phyloP scores from a whole-genome alignment of 345 rosid genomes.

The Pugionium cornutum region DNA sequence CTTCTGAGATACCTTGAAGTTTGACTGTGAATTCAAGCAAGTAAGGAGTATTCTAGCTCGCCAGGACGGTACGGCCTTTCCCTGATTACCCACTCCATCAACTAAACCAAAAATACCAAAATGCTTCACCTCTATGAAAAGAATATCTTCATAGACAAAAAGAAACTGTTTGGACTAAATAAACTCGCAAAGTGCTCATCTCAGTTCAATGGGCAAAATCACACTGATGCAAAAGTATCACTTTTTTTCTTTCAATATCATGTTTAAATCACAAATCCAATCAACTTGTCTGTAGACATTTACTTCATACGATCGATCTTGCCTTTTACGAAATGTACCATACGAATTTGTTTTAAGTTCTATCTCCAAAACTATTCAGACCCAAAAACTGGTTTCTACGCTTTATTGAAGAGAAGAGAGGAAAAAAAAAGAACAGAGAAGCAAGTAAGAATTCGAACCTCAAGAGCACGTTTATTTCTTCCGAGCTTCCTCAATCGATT shows the following conservation, averaged over 20 bases:
- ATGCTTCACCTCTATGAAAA: slow-evolving; percentile 7
- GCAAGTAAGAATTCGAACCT: slow-evolving; percentile 28
- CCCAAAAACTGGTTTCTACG: not conserved
- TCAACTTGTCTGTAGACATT: not conserved
- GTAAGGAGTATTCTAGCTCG: slow-evolving; percentile 90
- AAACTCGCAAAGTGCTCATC: not conserved
- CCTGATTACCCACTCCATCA: slow-evolving; percentile 94
- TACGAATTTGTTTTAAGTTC: not conserved
- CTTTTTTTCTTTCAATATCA: not conserved
- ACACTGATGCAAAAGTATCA: slow-evolving; percentile 15
- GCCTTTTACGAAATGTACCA: too few relatives aligned
- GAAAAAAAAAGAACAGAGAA: slow-evolving; percentile 13
- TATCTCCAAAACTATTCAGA: not conserved
- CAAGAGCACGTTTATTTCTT: slow-evolving; percentile 69
- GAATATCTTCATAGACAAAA: not conserved
- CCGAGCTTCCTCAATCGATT: slow-evolving; percentile 77
- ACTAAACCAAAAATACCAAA: slow-evolving; percentile 44
- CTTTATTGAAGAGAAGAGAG: not conserved
- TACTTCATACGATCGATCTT: too few relatives aligned
- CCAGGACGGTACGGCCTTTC: slow-evolving; percentile 79
- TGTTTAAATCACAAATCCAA: not conserved
- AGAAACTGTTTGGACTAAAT: not conserved
- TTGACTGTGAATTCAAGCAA: slow-evolving; percentile 78
- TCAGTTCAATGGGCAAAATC: not conserved
- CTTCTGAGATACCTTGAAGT: slow-evolving; percentile 71